Base-by-base conservation (phyloP, 2,329 filamentous ascomycete species). In the Zymoseptoria passerinii region DNA sequence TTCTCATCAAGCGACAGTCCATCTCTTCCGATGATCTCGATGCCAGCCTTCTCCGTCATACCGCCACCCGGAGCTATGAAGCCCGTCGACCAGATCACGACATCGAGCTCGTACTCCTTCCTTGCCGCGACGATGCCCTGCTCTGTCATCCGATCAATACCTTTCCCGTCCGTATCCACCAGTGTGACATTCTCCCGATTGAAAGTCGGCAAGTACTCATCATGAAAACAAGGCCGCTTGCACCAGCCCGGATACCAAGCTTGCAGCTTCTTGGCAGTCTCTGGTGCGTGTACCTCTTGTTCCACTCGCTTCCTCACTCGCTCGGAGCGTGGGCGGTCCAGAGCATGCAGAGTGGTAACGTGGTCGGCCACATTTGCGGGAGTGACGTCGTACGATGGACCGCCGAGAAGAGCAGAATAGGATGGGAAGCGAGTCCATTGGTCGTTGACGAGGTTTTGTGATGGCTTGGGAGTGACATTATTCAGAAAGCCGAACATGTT, bases 201-300 rank as follows among this genome's bases (percentile, higher is more conserved):
- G 76, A 87, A 87, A 0, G 78, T 64, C 2, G 75, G 66, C 0
- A 87, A 76, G 52, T 66, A 63, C 13, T 62, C 61, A 48, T 65
- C 61, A 29, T 63, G 63, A 49, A 63, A 63, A 48, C 75, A 79
- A 0, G 84, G 83, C 0, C 84, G 78, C 68, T 87, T 87, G 74
- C 84, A 87, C 78, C 80, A 85, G 0, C 72, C 71, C 0, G 80
- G 77, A 65, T 86, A 87, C 80, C 81, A 85, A 0, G 82, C 74
- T 66, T 83, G 81, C 6, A 86, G 75, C 2, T 70, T 75, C 28
- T 76, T 75, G 0, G 83, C 83, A 0, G 78, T 81, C 1, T 68
- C 70, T 9, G 70, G 69, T 63, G 86, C 77, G 44, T 77, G 69
- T n/a, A 87, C 82, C n/a, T 80, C 69, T 0, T 72, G 64, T n/a